These are phyloP conservation scores for Bretschneidera sinensis DNA, from an alignment of 345 rosid species.

Conservation along the genomic window DNA sequence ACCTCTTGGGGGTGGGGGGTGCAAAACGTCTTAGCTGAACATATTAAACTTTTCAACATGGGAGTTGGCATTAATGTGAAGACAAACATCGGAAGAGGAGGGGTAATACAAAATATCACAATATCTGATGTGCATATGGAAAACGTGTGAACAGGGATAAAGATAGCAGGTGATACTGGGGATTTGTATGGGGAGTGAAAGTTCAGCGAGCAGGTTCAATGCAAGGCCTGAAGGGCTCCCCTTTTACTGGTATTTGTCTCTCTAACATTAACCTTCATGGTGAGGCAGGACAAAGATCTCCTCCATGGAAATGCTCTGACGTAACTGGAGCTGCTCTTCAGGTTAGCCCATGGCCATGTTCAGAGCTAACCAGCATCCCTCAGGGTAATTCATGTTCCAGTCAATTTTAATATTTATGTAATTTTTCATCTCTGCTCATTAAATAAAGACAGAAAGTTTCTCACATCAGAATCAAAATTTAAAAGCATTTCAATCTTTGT, in stretches of 20 bases:
- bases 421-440: slow-evolving; percentile 1
- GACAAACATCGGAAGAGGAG: slow-evolving; percentile 86
- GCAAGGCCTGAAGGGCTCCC: slow-evolving; percentile 58
- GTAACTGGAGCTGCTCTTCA: slow-evolving; percentile 55
- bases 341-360: slow-evolving; percentile 78
- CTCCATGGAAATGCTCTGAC: slow-evolving; percentile 76
- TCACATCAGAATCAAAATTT: too few relatives aligned
- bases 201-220: slow-evolving; percentile 65
- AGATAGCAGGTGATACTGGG: slow-evolving; percentile 73
- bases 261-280: slow-evolving; percentile 67
- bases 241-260: slow-evolving; percentile 68
- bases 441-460: too few relatives aligned
- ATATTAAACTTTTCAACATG: slow-evolving; percentile 58
- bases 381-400: slow-evolving; percentile 31
- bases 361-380: slow-evolving; percentile 45
- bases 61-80: slow-evolving; percentile 75
- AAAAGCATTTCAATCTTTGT: too few relatives aligned
- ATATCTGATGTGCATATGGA: slow-evolving; percentile 55
- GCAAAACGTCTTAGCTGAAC: slow-evolving; percentile 62
- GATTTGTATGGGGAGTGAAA: slow-evolving; percentile 76
- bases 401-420: slow-evolving; percentile 15
- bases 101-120: slow-evolving; percentile 62
- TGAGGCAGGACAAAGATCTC: slow-evolving; percentile 31
- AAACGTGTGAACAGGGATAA: slow-evolving; percentile 58
- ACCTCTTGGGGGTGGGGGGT: slow-evolving; percentile 94